Evolutionary conservation across 2,329 filamentous ascomycete genomes (phyloP), one percentile per base, ranked within the genome.

Genomic region (Dothidotthia symphoricarpi): DNA sequence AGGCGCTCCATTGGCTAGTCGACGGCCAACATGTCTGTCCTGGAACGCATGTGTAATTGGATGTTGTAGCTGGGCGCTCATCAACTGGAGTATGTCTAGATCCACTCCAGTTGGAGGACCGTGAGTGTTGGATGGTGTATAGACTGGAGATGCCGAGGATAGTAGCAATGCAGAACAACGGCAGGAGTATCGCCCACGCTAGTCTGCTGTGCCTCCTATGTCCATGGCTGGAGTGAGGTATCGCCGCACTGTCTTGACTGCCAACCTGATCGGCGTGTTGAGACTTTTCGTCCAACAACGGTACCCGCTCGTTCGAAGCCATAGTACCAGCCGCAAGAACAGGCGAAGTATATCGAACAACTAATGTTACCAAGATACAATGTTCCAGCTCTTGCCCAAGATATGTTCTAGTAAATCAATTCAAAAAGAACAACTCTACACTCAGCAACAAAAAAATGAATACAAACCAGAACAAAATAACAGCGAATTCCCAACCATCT

Each of bases 1-100:
- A 66, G 4, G 45, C 29, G 11, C 41, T 45, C 62, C 62, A 66
- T 12, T 64, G 46, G n/a, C 6, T 47, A n/a, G 39, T 25, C 2
- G 52, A 55, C 10, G 61, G 61, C 62, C 62, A 66, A 31, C 69
- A 71, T 16, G 41, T 31, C 34, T 71, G 63, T 5, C 55, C 56
- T 2, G 68, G 69, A 39, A 49, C 43, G 34, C 63, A 66, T 19
- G 59, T 60, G 36, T 63, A 63, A 19, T 57, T 63, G 3, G 47
- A 57, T 2, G 36, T 16, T 6, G 27, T 4, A 8, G 11, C n/a
- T 10, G 32, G 11, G 12, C 3, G 19, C 3, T 34, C 27, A 1
- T 24, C n/a, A 12, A 12, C 17, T 13, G 31, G 15, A 4, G 27
- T 6, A 2, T 35, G 29, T 14, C 13, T 14, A 10, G 35, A 3